Evolutionary conservation across 139 green algal genomes (phyloP).

Genomic region (Picochlorum sp.): DNA sequence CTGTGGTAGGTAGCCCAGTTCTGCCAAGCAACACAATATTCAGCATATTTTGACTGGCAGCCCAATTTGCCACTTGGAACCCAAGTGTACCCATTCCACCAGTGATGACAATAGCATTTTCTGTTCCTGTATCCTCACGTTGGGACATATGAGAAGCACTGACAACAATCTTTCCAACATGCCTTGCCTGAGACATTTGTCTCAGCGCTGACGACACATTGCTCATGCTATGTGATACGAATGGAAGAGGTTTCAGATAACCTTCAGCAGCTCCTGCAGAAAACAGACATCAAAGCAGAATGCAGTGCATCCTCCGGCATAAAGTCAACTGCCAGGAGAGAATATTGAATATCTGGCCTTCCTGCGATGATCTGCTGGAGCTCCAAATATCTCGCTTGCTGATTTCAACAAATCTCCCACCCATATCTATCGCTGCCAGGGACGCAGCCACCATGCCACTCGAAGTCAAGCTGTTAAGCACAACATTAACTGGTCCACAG

Average conservation of each 20-base stretch:
- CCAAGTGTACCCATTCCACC: constrained; percentile 41
- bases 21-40: constrained; percentile 33
- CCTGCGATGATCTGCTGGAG: constrained; percentile 31
- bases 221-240: constrained; percentile 32
- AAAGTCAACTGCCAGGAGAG: constrained; percentile 80
- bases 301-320: constrained; percentile 51
- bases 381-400: constrained; percentile 76
- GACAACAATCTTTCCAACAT: constrained; percentile 82
- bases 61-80: constrained; percentile 52
- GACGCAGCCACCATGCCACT: constrained; percentile 76
- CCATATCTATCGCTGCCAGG: constrained; percentile 40
- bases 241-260: constrained; percentile 39
- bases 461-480: constrained; percentile 79
- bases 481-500: constrained; percentile 48
- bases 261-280: constrained; percentile 32
- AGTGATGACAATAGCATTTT: constrained; percentile 16
- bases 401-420: constrained; percentile 69
- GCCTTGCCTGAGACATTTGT: constrained; percentile 69
- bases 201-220: constrained; percentile 51
- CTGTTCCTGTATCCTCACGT: neutral
- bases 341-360: constrained; percentile 70
- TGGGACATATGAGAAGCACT: constrained; percentile 24
- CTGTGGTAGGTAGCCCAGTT: constrained; percentile 6
- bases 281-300: constrained; percentile 25
- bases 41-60: constrained; percentile 23